phyloP scores from a whole-genome alignment of 2,329 filamentous ascomycete species.

The Gaeumannomyces sp. region DNA sequence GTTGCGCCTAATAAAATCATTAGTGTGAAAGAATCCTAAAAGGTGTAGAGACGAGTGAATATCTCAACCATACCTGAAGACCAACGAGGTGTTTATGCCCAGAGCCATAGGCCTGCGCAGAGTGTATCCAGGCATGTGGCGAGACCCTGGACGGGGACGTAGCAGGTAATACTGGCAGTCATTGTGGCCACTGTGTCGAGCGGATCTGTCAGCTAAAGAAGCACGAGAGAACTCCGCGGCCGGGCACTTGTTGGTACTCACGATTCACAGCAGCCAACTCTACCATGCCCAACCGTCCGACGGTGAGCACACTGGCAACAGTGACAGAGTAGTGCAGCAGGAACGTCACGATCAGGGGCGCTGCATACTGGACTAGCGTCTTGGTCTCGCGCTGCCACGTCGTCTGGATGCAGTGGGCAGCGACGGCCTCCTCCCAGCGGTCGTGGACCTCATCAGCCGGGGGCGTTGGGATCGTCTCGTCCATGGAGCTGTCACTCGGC shows the following conservation, averaged over 20 bases:
- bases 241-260: slow-evolving; percentile 3
- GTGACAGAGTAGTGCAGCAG: slow-evolving; percentile 57
- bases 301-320: slow-evolving; percentile 54
- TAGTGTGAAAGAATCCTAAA: not conserved
- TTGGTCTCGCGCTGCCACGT: slow-evolving; percentile 66
- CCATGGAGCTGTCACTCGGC: not conserved
- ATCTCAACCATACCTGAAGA: slow-evolving; percentile 31
- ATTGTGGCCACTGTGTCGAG: slow-evolving; percentile 53
- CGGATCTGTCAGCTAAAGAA: slow-evolving; percentile 22
- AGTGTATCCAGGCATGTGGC: slow-evolving; percentile 67
- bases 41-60: not conserved
- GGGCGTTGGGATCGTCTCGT: slow-evolving; percentile 5
- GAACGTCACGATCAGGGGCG: slow-evolving; percentile 52
- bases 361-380: slow-evolving; percentile 51
- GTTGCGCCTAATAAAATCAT: slow-evolving; percentile 44
- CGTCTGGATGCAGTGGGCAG: slow-evolving; percentile 62
- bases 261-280: slow-evolving; percentile 52
- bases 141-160: slow-evolving; percentile 58
- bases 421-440: slow-evolving; percentile 39
- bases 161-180: slow-evolving; percentile 57
- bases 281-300: slow-evolving; percentile 52
- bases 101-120: slow-evolving; percentile 66
- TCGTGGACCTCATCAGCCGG: slow-evolving; percentile 6
- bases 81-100: slow-evolving; percentile 65
- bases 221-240: not conserved